A percentile compares a stretch with the other conserved stretches of the same genome.
These are phyloP conservation scores for Entomortierella parvispora DNA, from an alignment of 192 early-diverging fungal genomes.

Conservation along the genomic window DNA sequence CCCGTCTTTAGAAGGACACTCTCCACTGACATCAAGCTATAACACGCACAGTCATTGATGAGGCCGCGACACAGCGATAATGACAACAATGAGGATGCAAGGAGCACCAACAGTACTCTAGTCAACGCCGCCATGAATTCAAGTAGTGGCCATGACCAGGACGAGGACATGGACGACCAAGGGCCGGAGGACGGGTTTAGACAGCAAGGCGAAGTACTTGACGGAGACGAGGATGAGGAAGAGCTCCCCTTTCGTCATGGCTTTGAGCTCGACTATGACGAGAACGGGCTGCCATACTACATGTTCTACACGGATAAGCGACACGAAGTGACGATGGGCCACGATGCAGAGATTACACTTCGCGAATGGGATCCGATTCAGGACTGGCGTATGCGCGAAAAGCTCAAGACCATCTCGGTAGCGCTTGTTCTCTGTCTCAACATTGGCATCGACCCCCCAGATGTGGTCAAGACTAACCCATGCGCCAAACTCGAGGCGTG, in stretches of 20 bases:
- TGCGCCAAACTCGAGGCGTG: conserved; percentile 94
- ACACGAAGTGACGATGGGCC: conserved; percentile 56
- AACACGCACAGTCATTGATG: conserved; percentile 12
- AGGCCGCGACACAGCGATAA: conserved; percentile 37
- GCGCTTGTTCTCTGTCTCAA: conserved; percentile 93
- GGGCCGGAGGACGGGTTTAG: conserved; percentile 18
- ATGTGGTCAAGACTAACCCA: conserved; percentile 86
- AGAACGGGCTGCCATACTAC: conserved; percentile 60
- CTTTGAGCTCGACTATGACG: conserved; percentile 60
- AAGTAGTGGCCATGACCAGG: conserved; percentile 42
- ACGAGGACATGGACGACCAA: conserved; percentile 13
- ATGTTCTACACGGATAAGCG: conserved; percentile 67
- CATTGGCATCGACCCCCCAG: conserved; percentile 96
- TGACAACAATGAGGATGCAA: conserved; percentile 60
- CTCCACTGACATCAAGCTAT: not conserved
- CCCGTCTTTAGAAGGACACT: too few species aligned
- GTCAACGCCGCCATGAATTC: conserved; percentile 59
- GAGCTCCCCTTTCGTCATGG: conserved; percentile 54
- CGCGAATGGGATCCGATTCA: conserved; percentile 49
- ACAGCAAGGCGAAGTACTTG: conserved; percentile 28
- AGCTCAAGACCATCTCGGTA: conserved; percentile 86
- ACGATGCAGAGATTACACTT: conserved; percentile 45
- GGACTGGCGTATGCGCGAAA: conserved; percentile 68
- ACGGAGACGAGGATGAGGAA: conserved; percentile 35
- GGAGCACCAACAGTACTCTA: conserved; percentile 64